A percentile compares a stretch with the other conserved stretches of the same genome.
Conservation (phyloP, 2,329 filamentous ascomycete genomes). For the Lanzia echinophila region DNA sequence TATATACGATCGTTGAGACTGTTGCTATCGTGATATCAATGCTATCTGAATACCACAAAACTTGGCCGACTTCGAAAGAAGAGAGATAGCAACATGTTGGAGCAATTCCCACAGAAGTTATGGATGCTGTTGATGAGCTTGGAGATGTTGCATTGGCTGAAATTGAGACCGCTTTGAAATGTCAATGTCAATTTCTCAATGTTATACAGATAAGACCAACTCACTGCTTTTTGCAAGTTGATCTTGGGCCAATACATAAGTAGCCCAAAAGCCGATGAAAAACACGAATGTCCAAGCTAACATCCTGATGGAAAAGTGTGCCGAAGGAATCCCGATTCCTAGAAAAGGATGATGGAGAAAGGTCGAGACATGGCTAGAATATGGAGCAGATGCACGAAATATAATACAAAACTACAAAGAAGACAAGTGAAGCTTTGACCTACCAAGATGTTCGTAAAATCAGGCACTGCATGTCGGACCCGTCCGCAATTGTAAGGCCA, state of each 20-base stretch:
- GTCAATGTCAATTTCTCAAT: neutral
- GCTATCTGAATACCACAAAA: slow-evolving; percentile 13
- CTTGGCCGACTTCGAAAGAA: slow-evolving; percentile 9
- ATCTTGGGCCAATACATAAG: neutral
- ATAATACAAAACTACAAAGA: neutral
- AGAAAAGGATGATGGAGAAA: neutral
- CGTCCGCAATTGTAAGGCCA: neutral
- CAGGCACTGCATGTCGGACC: neutral
- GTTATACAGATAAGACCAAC: neutral
- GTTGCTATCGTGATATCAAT: slow-evolving; percentile 11
- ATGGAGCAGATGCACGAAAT: neutral
- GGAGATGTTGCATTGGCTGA: slow-evolving; percentile 3
- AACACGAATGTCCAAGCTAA: neutral
- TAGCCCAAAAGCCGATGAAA: neutral
- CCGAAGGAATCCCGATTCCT: neutral
- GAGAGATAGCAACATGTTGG: slow-evolving; percentile 12
- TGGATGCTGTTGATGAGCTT: neutral
- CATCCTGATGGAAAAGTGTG: neutral
- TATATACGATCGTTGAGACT: slow-evolving; percentile 13
- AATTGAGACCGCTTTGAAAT: neutral
- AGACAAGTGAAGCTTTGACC: neutral
- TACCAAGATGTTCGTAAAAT: neutral
- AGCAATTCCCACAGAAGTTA: slow-evolving; percentile 1
- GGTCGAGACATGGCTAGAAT: neutral
- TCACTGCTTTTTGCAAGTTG: neutral